These are phyloP conservation scores for Hymenoscyphus albidus DNA, from an alignment of 2,329 filamentous ascomycete species.

Conservation along the genomic window DNA sequence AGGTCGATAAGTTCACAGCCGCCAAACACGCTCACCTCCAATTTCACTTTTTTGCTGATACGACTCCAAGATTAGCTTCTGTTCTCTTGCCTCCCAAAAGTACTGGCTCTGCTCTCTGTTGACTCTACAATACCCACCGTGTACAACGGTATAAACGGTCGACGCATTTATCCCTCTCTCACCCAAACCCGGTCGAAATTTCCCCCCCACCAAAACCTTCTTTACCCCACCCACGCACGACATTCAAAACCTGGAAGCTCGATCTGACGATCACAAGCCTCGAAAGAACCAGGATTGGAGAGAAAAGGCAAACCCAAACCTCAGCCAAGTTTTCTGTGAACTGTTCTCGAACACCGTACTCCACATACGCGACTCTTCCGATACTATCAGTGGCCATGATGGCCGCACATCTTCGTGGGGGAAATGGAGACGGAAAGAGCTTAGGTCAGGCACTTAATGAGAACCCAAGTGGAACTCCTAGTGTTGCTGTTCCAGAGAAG, in stretches of 20 bases:
- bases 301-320: background rate
- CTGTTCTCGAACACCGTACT: background rate
- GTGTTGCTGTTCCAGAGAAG: conserved; percentile 10
- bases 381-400: conserved; percentile 23
- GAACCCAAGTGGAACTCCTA: conserved; percentile 5
- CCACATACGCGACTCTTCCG: background rate
- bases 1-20: no score
- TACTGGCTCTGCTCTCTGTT: background rate
- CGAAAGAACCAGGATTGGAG: background rate
- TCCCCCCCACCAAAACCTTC: background rate
- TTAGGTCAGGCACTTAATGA: conserved; percentile 28
- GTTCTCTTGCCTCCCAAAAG: background rate
- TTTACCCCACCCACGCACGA: conserved; percentile 4
- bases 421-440: conserved; percentile 22
- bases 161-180: background rate
- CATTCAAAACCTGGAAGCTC: background rate
- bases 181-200: background rate
- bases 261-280: background rate
- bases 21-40: background rate
- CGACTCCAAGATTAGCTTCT: no score
- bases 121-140: background rate
- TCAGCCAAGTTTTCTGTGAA: background rate
- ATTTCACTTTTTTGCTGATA: background rate
- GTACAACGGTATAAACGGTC: background rate
- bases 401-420: conserved; percentile 29